Conservation (phyloP, 2,329 filamentous ascomycete species). For the Paraconiothyrium brasiliense region DNA sequence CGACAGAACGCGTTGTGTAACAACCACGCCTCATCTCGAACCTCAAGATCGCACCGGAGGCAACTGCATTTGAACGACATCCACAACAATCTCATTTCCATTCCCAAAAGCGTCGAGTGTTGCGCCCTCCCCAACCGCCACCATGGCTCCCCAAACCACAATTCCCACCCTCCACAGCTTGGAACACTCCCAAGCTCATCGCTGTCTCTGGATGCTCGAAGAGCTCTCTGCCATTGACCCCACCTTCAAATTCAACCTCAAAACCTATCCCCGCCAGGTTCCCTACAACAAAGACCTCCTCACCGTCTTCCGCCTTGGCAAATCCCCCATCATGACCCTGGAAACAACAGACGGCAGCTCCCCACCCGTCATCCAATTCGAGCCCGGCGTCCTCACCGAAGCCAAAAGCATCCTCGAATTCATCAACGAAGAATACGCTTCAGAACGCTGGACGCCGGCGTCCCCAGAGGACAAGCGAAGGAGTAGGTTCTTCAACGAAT, state of each 20-base stretch:
- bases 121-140: not conserved
- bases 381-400: slow-evolving; percentile 32
- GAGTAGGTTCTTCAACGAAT: slow-evolving; percentile 35
- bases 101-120: too few relatives aligned
- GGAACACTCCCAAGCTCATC: slow-evolving; percentile 15
- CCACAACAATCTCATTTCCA: too few relatives aligned
- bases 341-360: slow-evolving; percentile 15
- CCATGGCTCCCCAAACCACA: slow-evolving; percentile 11
- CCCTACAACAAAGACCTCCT: slow-evolving; percentile 24
- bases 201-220: slow-evolving; percentile 24
- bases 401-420: slow-evolving; percentile 37
- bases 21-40: too few relatives aligned
- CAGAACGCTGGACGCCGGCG: slow-evolving; percentile 27
- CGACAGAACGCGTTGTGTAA: too few relatives aligned
- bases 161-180: slow-evolving; percentile 20
- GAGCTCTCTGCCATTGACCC: slow-evolving; percentile 29
- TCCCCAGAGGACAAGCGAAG: slow-evolving; percentile 26
- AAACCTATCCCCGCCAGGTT: slow-evolving; percentile 29
- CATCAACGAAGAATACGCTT: slow-evolving; percentile 33
- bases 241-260: slow-evolving; percentile 31
- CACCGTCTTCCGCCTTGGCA: slow-evolving; percentile 33
- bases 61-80: too few relatives aligned
- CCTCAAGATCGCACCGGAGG: too few relatives aligned
- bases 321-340: slow-evolving; percentile 36
- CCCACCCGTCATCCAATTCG: slow-evolving; percentile 17